Conservation (phyloP, 768 basidiomycete genomes). For the Rhizopogon vesiculosus region DNA sequence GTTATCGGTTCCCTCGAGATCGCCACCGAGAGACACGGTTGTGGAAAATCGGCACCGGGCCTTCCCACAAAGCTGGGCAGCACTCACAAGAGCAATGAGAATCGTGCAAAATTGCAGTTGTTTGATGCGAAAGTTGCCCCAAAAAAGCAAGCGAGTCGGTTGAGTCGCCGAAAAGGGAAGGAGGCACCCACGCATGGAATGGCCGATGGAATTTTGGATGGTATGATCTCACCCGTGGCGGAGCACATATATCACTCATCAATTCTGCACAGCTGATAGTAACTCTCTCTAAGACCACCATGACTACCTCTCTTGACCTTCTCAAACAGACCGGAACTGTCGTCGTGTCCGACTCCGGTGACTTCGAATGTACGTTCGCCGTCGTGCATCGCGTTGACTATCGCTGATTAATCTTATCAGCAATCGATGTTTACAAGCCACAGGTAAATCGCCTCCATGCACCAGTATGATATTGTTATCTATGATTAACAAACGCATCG, state of each 20-base stretch:
- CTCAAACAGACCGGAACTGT: constrained; percentile 92
- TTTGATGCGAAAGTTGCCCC: not conserved
- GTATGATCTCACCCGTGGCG: constrained; percentile 5
- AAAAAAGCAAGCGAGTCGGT: not conserved
- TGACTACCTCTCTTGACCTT: constrained; percentile 76
- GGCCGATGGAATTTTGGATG: constrained; percentile 2
- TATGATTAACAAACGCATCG: constrained; percentile 4
- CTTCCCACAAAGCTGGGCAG: constrained; percentile 1
- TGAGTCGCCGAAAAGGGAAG: no score
- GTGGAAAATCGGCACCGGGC: constrained; percentile 11
- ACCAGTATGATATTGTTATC: not conserved
- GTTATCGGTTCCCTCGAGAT: constrained; percentile 7
- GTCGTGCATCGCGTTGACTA: constrained; percentile 9
- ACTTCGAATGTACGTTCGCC: constrained; percentile 68
- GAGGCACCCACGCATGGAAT: not conserved
- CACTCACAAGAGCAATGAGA: not conserved
- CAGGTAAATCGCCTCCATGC: constrained; percentile 43
- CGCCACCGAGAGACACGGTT: constrained; percentile 8
- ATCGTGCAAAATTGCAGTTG: not conserved
- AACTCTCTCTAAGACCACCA: constrained; percentile 34
- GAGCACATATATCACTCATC: constrained; percentile 10
- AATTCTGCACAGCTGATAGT: not conserved
- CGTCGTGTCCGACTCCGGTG: constrained; percentile 97
- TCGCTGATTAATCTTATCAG: constrained; percentile 37
- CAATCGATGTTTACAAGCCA: constrained; percentile 95